Evolutionary conservation across 345 rosid genomes (phyloP), one percentile per base, ranked within the genome.

Genomic region (Eucalyptus virginea): DNA sequence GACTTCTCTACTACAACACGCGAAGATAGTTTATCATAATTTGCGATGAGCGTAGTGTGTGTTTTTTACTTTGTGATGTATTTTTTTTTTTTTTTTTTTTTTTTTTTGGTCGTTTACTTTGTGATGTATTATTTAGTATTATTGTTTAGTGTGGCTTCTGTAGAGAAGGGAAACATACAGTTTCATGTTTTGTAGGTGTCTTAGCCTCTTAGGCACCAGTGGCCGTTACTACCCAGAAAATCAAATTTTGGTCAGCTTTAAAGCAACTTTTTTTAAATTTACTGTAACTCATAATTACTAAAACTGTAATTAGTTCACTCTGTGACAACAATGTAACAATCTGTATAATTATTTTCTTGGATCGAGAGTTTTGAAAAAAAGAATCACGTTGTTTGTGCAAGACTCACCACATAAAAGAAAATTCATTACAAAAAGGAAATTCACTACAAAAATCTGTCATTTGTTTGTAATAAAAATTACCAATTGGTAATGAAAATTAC

Each of bases 381-480:
- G 37, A 65, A 15, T 32, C 19, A 17, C 0, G 2, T 65, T 65
- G 0, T n/a, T 65, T 62, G 0, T 65, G 10, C 10, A 14, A 28
- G 34, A 28, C 32, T 28, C 69, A 28, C 8, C 9, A 60, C 32
- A 28, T 60, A 62, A 28, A 65, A 67, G 77, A 67, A 67, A 17
- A 67, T 67, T 67, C 42, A 67, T 8, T n/a, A 67, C 23, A n/a
- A 13, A 67, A 67, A 0, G 37, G 18, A 67, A 32, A 67, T 67
- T 32, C 69, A 30, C 0, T 28, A 12, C 0, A 30, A 62, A 30
- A 60, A 0, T 28, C 30, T 30, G 34, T 30, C 7, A 4, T 32
- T 10, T 19, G 81, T 69, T 32, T 34, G 13, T 34, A 34, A 69
- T 69, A 69, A 69, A 69, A 34, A 32, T 32, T 9, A 34, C 44